phyloP scores from a whole-genome alignment of 306 rosid genomes.

The Ziziphus jujuba region DNA sequence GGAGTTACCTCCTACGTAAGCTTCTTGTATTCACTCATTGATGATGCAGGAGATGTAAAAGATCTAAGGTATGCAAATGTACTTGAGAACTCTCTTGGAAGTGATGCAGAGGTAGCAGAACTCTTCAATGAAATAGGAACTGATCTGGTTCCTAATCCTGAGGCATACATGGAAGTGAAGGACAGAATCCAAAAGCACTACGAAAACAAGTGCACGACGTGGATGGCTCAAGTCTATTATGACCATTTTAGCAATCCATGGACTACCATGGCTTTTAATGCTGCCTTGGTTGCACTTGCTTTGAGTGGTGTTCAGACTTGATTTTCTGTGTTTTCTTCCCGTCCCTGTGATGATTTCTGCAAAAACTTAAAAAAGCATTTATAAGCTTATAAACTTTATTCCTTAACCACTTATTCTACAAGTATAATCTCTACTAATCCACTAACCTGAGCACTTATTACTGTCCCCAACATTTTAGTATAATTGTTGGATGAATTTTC shows the following conservation, averaged over 20 bases:
- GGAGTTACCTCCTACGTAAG: conserved; percentile 24
- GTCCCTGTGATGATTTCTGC: background rate
- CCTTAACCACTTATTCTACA: too few species aligned
- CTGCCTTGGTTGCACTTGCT: background rate
- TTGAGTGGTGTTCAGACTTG: background rate
- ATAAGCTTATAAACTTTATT: too few species aligned
- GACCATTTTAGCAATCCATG: conserved; percentile 16
- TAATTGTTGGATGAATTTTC: too few species aligned
- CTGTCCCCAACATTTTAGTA: too few species aligned
- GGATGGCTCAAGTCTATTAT: conserved; percentile 2
- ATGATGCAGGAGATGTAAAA: conserved; percentile 33
- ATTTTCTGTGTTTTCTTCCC: background rate
- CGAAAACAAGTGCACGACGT: background rate
- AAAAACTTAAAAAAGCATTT: conserved; percentile 8
- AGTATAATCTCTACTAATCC: too few species aligned
- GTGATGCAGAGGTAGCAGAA: conserved; percentile 1
- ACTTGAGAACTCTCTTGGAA: conserved; percentile 25
- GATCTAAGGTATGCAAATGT: conserved; percentile 10
- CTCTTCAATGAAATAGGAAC: conserved; percentile 2
- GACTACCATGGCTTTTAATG: background rate
- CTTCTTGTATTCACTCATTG: conserved; percentile 40
- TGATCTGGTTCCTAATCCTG: background rate
- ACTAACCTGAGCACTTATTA: too few species aligned
- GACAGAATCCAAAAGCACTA: background rate
- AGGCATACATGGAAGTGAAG: background rate